phyloP scores from a whole-genome alignment of 768 basidiomycete genomes.

The Lactarius pseudohatsudake region DNA sequence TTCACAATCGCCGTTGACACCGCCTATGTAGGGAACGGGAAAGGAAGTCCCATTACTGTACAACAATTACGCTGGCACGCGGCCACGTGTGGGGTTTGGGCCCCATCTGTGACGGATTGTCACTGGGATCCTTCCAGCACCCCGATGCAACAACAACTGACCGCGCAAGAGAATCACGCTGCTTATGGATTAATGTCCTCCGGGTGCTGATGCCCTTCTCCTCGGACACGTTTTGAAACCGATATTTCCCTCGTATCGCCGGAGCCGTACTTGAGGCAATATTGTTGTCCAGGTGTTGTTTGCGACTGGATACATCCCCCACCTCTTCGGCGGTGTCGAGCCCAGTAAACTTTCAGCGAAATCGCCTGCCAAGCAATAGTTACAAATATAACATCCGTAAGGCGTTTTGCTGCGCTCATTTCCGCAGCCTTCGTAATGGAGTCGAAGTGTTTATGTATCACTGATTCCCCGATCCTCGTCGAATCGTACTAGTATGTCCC shows the following conservation, averaged over 20 bases:
- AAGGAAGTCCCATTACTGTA: neutral
- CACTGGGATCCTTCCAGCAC: neutral
- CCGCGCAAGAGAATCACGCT: neutral
- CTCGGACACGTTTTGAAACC: constrained; percentile 10
- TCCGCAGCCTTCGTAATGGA: neutral
- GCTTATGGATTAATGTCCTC: neutral
- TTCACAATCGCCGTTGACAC: neutral
- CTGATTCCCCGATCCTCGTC: neutral
- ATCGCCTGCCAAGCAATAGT: neutral
- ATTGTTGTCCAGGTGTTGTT: neutral
- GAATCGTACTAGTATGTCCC: neutral
- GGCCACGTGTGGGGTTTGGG: neutral
- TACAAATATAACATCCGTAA: neutral
- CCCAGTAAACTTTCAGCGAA: neutral
- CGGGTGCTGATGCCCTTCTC: constrained; percentile 16
- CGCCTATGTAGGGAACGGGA: neutral
- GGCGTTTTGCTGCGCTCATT: neutral
- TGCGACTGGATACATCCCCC: neutral
- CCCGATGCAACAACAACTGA: neutral
- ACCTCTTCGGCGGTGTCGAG: neutral
- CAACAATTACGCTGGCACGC: neutral
- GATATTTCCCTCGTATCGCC: constrained; percentile 1
- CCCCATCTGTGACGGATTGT: neutral
- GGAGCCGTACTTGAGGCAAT: neutral
- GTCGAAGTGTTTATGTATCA: neutral